Conservation (phyloP, 306 rosid genomes). For the Rosa rugosa region DNA sequence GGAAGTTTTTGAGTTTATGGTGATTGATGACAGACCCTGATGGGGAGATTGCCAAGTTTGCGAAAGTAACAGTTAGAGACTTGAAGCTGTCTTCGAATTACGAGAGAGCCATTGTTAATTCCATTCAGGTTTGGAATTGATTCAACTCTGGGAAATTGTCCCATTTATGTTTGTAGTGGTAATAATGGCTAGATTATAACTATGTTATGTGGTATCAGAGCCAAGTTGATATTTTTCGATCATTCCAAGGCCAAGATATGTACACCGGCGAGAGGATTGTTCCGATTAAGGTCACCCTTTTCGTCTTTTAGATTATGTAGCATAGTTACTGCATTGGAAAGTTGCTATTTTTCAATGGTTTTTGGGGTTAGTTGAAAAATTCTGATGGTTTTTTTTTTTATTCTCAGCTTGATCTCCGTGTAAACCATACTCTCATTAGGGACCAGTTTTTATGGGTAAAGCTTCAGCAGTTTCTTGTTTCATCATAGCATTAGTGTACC, state of each 20-base stretch:
- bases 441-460: slow-evolving; percentile 96
- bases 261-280: slow-evolving; percentile 82
- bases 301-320: background rate
- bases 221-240: slow-evolving; percentile 73
- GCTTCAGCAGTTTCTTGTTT: slow-evolving; percentile 20
- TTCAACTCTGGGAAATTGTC: background rate
- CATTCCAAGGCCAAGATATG: slow-evolving; percentile 91
- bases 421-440: slow-evolving; percentile 79
- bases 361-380: slow-evolving; percentile 1
- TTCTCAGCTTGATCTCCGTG: slow-evolving; percentile 86
- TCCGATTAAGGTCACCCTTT: slow-evolving; percentile 66
- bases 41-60: slow-evolving; percentile 72
- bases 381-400: slow-evolving; percentile 13
- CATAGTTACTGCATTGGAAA: background rate
- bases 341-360: background rate
- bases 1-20: background rate
- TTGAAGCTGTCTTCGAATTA: slow-evolving; percentile 79
- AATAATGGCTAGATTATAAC: background rate
- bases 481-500: background rate
- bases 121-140: slow-evolving; percentile 63
- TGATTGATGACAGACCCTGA: slow-evolving; percentile 58
- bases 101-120: slow-evolving; percentile 70
- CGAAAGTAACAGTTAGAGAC: slow-evolving; percentile 78
- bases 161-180: background rate
- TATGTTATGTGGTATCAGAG: slow-evolving; percentile 42